A percentile compares a stretch with the other conserved stretches of the same genome.
Evolutionary conservation across 495 filamentous ascomycete genomes (phyloP).

Genomic region (Cercophora samala): DNA sequence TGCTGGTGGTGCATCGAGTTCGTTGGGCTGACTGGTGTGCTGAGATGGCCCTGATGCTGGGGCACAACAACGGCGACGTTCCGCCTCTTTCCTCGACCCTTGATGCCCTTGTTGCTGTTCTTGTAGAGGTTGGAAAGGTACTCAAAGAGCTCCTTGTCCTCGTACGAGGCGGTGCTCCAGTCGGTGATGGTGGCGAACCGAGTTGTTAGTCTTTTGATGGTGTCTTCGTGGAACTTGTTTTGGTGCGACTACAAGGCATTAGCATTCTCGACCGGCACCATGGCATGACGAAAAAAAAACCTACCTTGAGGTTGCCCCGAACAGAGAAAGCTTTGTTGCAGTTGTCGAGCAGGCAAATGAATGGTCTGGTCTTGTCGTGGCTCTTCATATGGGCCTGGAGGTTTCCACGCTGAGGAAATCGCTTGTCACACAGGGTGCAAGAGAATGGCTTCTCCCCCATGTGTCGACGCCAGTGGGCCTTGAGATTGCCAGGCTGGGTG

Average conservation of each 20-base stretch:
- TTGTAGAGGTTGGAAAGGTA: slow-evolving; percentile 89
- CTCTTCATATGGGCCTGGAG: slow-evolving; percentile 83
- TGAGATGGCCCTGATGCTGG: slow-evolving; percentile 14
- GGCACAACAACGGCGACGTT: slow-evolving; percentile 40
- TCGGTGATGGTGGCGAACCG: slow-evolving; percentile 67
- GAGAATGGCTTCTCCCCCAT: slow-evolving; percentile 79
- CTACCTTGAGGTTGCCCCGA: slow-evolving; percentile 83
- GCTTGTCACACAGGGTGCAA: slow-evolving; percentile 78
- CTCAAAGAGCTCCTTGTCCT: slow-evolving; percentile 77
- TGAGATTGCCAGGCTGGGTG: slow-evolving; percentile 85
- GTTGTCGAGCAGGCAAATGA: slow-evolving; percentile 72
- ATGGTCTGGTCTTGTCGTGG: slow-evolving; percentile 73
- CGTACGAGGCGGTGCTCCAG: slow-evolving; percentile 56
- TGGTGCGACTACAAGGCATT: slow-evolving; percentile 69
- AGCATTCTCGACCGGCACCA: not conserved
- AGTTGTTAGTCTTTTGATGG: slow-evolving; percentile 66
- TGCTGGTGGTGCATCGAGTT: slow-evolving; percentile 4
- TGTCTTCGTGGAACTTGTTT: slow-evolving; percentile 81
- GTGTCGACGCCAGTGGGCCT: slow-evolving; percentile 49
- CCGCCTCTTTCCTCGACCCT: slow-evolving; percentile 85
- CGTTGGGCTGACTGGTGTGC: slow-evolving; percentile 10
- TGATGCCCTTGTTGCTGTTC: slow-evolving; percentile 97
- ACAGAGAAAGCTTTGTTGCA: slow-evolving; percentile 86
- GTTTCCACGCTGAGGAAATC: slow-evolving; percentile 86
- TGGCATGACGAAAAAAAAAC: slow-evolving; percentile 5